phyloP scores from a whole-genome alignment of 2,329 filamentous ascomycete species.

The Volutella citrinella region DNA sequence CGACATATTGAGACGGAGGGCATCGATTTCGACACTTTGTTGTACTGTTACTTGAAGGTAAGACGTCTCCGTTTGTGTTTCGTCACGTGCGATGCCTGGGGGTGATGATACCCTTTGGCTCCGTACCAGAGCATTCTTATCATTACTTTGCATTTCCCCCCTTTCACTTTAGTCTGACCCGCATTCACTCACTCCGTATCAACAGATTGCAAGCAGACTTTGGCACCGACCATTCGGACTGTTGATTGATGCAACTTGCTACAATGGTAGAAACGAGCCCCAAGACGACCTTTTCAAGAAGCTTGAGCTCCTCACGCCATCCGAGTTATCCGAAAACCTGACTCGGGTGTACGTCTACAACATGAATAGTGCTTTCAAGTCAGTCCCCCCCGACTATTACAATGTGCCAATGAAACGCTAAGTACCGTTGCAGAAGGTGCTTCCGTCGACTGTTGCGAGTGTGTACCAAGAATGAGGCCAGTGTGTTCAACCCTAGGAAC shows the following conservation, averaged over 20 bases:
- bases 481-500: conserved; percentile 61
- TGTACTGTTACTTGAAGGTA: conserved; percentile 69
- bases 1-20: conserved; percentile 64
- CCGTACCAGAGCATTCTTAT: too few relatives aligned
- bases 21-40: conserved; percentile 62
- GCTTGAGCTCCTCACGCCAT: conserved; percentile 59
- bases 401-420: conserved; percentile 2
- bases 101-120: too few relatives aligned
- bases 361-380: conserved; percentile 69
- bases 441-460: conserved; percentile 62
- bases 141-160: too few relatives aligned
- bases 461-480: conserved; percentile 57
- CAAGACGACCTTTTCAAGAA: conserved; percentile 64
- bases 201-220: conserved; percentile 65
- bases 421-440: conserved; percentile 46
- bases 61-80: too few relatives aligned
- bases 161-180: background rate
- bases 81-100: too few relatives aligned
- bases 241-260: conserved; percentile 68
- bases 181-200: too few relatives aligned
- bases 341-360: conserved; percentile 67
- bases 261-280: conserved; percentile 64
- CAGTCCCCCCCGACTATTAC: conserved; percentile 16
- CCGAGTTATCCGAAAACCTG: conserved; percentile 57
- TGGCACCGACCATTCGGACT: conserved; percentile 69